These are phyloP conservation scores for Paraglomus brasilianum DNA, from an alignment of 192 early-diverging fungal genomes.

Conservation along the genomic window DNA sequence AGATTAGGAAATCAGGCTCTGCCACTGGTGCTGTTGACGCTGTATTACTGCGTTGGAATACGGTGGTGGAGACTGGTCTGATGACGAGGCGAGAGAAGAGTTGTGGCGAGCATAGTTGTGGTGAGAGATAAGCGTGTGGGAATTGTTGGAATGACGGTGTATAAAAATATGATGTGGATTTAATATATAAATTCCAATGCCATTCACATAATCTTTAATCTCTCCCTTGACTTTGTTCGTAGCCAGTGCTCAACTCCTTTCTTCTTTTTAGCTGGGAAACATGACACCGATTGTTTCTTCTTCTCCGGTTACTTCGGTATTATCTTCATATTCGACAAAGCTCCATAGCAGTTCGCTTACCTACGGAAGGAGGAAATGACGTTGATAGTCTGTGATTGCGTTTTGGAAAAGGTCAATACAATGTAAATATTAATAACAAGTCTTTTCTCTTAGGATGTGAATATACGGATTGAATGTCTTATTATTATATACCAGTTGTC, in stretches of 20 bases:
- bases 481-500: no score
- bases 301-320: not conserved
- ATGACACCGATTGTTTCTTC: not conserved
- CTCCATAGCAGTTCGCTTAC: slow-evolving; percentile 8
- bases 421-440: no score
- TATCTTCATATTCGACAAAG: not conserved
- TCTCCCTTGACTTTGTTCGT: not conserved
- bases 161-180: not conserved
- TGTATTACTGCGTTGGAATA: no score
- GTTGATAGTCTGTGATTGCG: not conserved
- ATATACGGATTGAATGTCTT: no score
- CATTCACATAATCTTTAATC: not conserved
- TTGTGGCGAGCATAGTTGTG: not conserved
- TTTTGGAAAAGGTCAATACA: no score
- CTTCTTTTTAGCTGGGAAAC: not conserved
- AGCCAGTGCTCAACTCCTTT: not conserved
- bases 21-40: not conserved
- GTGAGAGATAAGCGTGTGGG: not conserved
- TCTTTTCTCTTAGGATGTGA: no score
- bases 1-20: not conserved
- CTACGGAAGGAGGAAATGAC: not conserved
- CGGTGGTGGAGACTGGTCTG: no score
- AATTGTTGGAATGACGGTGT: not conserved
- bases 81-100: no score
- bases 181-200: not conserved